Evolutionary conservation across 495 filamentous ascomycete species (phyloP), one percentile per base, ranked within the genome.

Genomic region (Oleoguttula mirabilis): DNA sequence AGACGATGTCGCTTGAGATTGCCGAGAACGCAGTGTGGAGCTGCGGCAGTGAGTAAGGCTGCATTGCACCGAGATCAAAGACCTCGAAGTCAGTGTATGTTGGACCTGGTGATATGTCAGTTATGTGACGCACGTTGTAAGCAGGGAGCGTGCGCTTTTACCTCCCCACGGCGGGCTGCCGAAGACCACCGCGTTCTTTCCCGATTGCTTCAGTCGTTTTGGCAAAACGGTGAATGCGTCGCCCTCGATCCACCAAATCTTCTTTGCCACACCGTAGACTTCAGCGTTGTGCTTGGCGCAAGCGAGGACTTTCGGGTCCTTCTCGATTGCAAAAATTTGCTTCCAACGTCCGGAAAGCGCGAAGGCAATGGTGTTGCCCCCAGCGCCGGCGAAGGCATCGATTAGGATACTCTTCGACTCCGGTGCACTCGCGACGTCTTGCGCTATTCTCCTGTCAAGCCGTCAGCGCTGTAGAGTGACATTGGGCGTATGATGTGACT

Each of bases 111-210:
- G n/a, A n/a, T n/a, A n/a, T n/a, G n/a, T n/a, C n/a, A n/a, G n/a
- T n/a, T n/a, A n/a, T n/a, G n/a, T n/a, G n/a, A n/a, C n/a, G n/a
- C n/a, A n/a, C n/a, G n/a, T n/a, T n/a, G n/a, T n/a, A n/a, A n/a
- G n/a, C n/a, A n/a, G n/a, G n/a, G n/a, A n/a, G n/a, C n/a, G n/a
- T n/a, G n/a, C n/a, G n/a, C n/a, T n/a, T n/a, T 50, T 63, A 79
- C 77, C 90, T 45, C 90, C 90, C 90, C 90, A 98, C 0, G 90
- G 90, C 24, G 90, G 90, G 51, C 85, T 94, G 4, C 80, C 82
- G 64, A 96, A 98, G 1, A 95, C 55, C 10, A 82, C 70, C 24
- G 79, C 79, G 8, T 57, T 39, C 32, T 57, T 56, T 12, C 25
- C 43, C 37, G 43, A 22, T 2, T n/a, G 35, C 38, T 55, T 48